These are phyloP conservation scores for Trypanosoma conorhini DNA, from an alignment of 208 protist genomes.

Conservation along the genomic window DNA sequence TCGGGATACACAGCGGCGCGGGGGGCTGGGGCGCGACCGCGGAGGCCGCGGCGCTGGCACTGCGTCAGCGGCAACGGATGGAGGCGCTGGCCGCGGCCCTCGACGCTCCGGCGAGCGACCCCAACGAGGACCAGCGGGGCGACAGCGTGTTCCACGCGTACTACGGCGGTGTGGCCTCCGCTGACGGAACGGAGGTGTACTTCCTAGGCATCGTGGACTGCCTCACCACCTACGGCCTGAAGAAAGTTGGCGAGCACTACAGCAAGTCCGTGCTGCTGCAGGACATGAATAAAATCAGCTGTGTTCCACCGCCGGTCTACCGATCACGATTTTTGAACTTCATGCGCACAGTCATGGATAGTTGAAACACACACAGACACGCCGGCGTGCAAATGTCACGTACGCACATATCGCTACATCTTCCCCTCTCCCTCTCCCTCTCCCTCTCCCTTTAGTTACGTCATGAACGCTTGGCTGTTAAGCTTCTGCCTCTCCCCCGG, in stretches of 20 bases:
- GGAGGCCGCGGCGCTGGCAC: constrained; percentile 6
- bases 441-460: constrained; percentile 3
- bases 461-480: background rate
- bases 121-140: background rate
- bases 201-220: constrained; percentile 41
- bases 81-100: background rate
- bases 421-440: background rate
- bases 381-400: background rate
- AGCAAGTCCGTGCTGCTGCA: constrained; percentile 30
- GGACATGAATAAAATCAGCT: constrained; percentile 32
- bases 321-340: constrained; percentile 30
- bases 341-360: constrained; percentile 23
- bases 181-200: constrained; percentile 29
- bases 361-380: background rate
- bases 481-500: background rate
- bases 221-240: constrained; percentile 32
- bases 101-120: background rate
- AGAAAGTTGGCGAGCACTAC: constrained; percentile 36
- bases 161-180: constrained; percentile 30
- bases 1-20: constrained; percentile 33
- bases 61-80: constrained; percentile 4
- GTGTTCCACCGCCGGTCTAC: constrained; percentile 33
- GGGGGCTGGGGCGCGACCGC: background rate
- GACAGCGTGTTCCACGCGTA: constrained; percentile 24
- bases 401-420: background rate